Percentiles rank a stretch among this genome's conserved stretches.
These are phyloP conservation scores for Colletotrichum magnum DNA, from an alignment of 2,329 filamentous ascomycete genomes.

Conservation along the genomic window DNA sequence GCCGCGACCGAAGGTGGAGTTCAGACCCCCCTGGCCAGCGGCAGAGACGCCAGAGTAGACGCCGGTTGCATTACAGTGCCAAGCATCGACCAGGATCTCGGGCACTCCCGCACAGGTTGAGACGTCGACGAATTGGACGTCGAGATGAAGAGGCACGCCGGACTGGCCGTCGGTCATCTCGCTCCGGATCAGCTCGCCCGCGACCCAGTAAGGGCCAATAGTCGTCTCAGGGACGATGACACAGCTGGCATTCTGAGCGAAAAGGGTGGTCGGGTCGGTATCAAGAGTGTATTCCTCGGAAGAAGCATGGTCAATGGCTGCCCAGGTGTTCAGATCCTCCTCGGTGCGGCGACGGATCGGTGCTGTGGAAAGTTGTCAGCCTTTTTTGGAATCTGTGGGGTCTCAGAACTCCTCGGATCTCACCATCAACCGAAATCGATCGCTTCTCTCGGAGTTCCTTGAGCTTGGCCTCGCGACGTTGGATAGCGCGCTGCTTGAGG, in stretches of 20 bases:
- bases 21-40: slow-evolving; percentile 41
- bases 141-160: slow-evolving; percentile 58
- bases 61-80: slow-evolving; percentile 53
- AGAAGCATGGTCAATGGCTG: slow-evolving; percentile 51
- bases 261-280: slow-evolving; percentile 48
- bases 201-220: slow-evolving; percentile 51
- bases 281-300: slow-evolving; percentile 48
- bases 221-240: slow-evolving; percentile 34
- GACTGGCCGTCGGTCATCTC: slow-evolving; percentile 58
- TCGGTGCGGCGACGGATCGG: slow-evolving; percentile 51
- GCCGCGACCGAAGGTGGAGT: slow-evolving; percentile 36
- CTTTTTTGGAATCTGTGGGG: too few relatives aligned
- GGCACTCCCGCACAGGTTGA: slow-evolving; percentile 42
- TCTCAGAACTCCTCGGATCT: too few relatives aligned
- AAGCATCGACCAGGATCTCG: slow-evolving; percentile 42
- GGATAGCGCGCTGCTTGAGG: slow-evolving; percentile 55
- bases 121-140: slow-evolving; percentile 44
- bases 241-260: slow-evolving; percentile 38
- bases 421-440: too few relatives aligned
- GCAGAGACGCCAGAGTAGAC: slow-evolving; percentile 55
- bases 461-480: slow-evolving; percentile 56
- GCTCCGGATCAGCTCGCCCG: slow-evolving; percentile 60
- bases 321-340: slow-evolving; percentile 51
- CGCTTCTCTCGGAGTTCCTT: slow-evolving; percentile 51
- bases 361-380: too few relatives aligned